Conservation (phyloP, 2,329 filamentous ascomycete genomes). For the Didymella arachidicola region DNA sequence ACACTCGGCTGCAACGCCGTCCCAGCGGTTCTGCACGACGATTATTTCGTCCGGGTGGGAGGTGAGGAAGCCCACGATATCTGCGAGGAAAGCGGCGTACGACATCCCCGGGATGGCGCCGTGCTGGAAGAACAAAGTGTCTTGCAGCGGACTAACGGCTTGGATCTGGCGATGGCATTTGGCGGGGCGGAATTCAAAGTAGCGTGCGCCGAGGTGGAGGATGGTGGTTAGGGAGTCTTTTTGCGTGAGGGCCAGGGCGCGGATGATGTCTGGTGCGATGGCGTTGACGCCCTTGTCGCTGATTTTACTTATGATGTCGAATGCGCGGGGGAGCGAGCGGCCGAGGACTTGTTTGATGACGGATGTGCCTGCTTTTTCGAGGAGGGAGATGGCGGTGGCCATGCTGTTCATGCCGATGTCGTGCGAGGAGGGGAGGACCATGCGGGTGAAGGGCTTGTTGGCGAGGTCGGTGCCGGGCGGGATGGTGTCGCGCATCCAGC, state of each 20-base stretch:
- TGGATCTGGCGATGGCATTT: constrained; percentile 56
- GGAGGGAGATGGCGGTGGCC: constrained; percentile 52
- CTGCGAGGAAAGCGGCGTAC: constrained; percentile 55
- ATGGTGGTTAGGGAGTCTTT: constrained; percentile 58
- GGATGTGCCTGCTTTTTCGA: constrained; percentile 48
- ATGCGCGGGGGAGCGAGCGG: constrained; percentile 31
- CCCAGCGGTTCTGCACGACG: constrained; percentile 60
- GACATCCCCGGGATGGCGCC: constrained; percentile 60
- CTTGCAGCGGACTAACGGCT: constrained; percentile 49
- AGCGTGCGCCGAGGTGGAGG: constrained; percentile 58
- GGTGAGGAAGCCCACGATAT: constrained; percentile 54
- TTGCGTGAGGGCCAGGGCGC: constrained; percentile 60
- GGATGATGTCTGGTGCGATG: constrained; percentile 55
- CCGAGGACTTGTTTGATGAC: constrained; percentile 45
- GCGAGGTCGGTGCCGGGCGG: constrained; percentile 52
- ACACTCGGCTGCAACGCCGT: constrained; percentile 60
- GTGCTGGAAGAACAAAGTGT: constrained; percentile 61
- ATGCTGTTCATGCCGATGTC: constrained; percentile 63
- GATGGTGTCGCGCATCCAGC: constrained; percentile 57
- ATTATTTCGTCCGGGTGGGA: constrained; percentile 57
- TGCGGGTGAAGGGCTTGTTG: constrained; percentile 52
- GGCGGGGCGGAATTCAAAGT: constrained; percentile 63
- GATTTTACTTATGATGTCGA: constrained; percentile 41
- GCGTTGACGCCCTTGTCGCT: constrained; percentile 37
- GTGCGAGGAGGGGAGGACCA: constrained; percentile 58